Evolutionary conservation across 805 yeast species (phyloP).

Genomic region (Teunomyces lycoperdinae): DNA sequence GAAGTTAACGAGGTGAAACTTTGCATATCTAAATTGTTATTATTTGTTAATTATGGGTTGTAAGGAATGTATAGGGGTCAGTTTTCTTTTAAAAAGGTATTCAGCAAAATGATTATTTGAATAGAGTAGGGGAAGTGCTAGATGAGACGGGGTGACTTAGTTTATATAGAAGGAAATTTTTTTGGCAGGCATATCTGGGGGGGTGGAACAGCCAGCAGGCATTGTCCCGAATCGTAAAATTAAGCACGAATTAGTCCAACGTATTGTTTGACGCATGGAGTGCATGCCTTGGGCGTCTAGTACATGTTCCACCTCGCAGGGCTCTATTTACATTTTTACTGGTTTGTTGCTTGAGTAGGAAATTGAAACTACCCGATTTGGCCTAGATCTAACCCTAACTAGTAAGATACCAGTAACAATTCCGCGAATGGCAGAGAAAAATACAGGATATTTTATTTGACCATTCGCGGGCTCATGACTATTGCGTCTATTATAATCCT

Average conservation of each 20-base stretch:
- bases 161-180: background rate
- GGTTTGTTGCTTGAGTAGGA: background rate
- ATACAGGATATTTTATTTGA: background rate
- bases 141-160: background rate
- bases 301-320: background rate
- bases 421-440: background rate
- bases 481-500: background rate
- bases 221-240: background rate
- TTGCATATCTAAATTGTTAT: background rate
- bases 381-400: background rate
- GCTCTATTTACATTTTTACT: background rate
- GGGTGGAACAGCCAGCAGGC: background rate
- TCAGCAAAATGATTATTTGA: too few species aligned
- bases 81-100: background rate
- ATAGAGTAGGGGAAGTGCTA: too few species aligned
- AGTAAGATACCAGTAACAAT: background rate
- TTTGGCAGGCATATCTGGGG: background rate
- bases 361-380: background rate
- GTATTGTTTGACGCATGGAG: background rate
- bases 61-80: slow-evolving; percentile 3
- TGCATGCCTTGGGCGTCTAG: background rate
- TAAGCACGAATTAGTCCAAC: background rate
- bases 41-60: background rate
- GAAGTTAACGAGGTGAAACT: slow-evolving; percentile 1
- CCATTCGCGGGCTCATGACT: background rate